Conservation (phyloP, 148 eudicot genomes). For the Chenopodium quinoa region DNA sequence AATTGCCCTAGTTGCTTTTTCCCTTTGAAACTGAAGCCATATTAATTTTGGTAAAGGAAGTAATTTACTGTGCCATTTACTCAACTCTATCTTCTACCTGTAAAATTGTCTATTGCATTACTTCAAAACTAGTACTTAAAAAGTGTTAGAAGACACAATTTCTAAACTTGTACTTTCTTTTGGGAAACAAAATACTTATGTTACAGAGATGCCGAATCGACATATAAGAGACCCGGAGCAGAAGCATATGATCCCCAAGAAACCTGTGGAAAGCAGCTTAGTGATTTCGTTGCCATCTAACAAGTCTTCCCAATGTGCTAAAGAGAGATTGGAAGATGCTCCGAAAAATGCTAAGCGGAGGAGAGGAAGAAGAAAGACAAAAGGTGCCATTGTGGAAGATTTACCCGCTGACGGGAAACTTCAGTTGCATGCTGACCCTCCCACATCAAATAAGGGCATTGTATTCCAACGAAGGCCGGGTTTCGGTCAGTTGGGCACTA, state of each 20-base stretch:
- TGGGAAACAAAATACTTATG: background rate
- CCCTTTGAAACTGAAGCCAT: background rate
- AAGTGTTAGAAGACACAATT: background rate
- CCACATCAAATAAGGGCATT: conserved; percentile 37
- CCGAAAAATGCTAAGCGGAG: conserved; percentile 40
- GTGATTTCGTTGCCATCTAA: conserved; percentile 30
- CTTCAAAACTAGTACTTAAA: background rate
- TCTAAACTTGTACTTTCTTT: background rate
- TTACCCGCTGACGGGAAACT: conserved; percentile 29
- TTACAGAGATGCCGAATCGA: conserved; percentile 49
- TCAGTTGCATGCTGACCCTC: conserved; percentile 28
- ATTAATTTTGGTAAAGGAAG: background rate
- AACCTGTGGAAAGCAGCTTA: conserved; percentile 42
- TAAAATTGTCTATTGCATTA: background rate
- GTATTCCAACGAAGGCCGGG: conserved; percentile 59
- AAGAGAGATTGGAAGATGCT: conserved; percentile 36
- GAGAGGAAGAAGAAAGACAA: conserved; percentile 50
- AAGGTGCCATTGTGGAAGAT: conserved; percentile 36
- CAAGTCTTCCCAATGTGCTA: conserved; percentile 21
- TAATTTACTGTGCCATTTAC: conserved; percentile 18
- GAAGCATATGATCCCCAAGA: conserved; percentile 53
- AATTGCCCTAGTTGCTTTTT: conserved; percentile 17
- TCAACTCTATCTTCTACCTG: background rate
- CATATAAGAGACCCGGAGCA: conserved; percentile 50
- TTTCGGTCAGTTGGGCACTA: conserved; percentile 57